Conservation (phyloP, 352 stramenopile species). For the Globisporangium mamillatum region DNA sequence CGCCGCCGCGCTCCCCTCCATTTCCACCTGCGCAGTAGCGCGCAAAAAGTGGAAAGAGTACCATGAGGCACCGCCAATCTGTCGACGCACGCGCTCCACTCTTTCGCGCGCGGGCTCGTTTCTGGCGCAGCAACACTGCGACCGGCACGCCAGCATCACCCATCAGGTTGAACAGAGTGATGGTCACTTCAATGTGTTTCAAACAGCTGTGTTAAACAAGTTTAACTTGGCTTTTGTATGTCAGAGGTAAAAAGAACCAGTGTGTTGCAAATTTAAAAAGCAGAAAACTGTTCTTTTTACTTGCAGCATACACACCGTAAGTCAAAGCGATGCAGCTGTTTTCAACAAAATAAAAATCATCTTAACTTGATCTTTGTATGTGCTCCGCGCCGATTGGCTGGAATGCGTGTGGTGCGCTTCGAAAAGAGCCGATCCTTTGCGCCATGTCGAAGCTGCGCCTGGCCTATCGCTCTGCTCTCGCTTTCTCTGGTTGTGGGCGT, state of each 20-base stretch:
- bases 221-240: background rate
- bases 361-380: background rate
- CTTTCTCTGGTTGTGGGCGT: background rate
- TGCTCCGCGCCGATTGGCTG: background rate
- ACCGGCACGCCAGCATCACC: constrained; percentile 4
- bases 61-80: constrained; percentile 30
- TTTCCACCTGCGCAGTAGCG: constrained; percentile 33
- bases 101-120: constrained; percentile 20
- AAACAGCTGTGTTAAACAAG: background rate
- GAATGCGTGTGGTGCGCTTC: background rate
- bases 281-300: background rate
- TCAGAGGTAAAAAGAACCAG: background rate
- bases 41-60: constrained; percentile 74
- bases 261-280: background rate
- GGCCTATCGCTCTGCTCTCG: background rate
- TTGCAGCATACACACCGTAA: background rate
- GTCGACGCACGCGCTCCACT: constrained; percentile 55
- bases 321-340: background rate
- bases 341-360: background rate
- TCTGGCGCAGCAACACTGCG: background rate
- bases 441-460: constrained; percentile 14
- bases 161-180: background rate
- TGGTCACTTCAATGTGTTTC: constrained; percentile 7
- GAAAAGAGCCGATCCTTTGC: constrained; percentile 7
- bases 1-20: background rate